Conservation (phyloP, 768 basidiomycete genomes). For the Plicaturopsis crispa region DNA sequence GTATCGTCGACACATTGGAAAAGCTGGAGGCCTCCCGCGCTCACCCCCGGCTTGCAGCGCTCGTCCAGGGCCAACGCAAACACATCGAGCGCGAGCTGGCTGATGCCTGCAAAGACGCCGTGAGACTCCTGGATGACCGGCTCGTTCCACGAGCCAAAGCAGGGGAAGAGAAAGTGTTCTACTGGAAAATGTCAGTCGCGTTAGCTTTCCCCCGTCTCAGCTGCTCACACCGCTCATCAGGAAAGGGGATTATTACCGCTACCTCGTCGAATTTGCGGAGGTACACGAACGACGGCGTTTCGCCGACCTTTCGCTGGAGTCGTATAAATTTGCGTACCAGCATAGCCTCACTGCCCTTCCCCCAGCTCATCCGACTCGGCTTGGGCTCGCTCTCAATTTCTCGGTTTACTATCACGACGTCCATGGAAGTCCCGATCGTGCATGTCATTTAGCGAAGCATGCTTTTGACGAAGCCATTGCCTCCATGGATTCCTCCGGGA, state of each 20-base stretch:
- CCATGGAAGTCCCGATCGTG: conserved; percentile 75
- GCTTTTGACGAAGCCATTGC: conserved; percentile 88
- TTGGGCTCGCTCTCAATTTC: conserved; percentile 87
- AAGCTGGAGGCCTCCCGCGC: conserved; percentile 51
- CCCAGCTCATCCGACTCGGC: conserved; percentile 76
- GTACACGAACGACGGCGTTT: conserved; percentile 60
- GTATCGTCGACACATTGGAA: conserved; percentile 70
- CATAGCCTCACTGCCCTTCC: conserved; percentile 71
- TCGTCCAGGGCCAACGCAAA: conserved; percentile 67
- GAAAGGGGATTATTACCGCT: conserved; percentile 89
- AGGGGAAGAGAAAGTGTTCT: conserved; percentile 84
- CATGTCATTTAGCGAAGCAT: conserved; percentile 85
- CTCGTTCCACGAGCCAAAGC: conserved; percentile 55
- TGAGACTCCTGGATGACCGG: conserved; percentile 31
- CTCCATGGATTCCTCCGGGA: conserved; percentile 39
- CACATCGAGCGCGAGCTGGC: conserved; percentile 74
- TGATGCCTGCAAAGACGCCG: conserved; percentile 73
- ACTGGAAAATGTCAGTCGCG: conserved; percentile 73
- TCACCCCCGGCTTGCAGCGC: conserved; percentile 45
- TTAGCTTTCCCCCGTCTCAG: not conserved
- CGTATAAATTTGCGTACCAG: conserved; percentile 82
- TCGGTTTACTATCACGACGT: conserved; percentile 93
- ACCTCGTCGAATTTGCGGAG: conserved; percentile 80
- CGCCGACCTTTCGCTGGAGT: conserved; percentile 71
- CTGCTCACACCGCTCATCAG: conserved; percentile 25